A percentile compares a stretch with the other conserved stretches of the same genome.
Conservation (phyloP, 2,329 filamentous ascomycete species). For the Xylariaceae sp. region DNA sequence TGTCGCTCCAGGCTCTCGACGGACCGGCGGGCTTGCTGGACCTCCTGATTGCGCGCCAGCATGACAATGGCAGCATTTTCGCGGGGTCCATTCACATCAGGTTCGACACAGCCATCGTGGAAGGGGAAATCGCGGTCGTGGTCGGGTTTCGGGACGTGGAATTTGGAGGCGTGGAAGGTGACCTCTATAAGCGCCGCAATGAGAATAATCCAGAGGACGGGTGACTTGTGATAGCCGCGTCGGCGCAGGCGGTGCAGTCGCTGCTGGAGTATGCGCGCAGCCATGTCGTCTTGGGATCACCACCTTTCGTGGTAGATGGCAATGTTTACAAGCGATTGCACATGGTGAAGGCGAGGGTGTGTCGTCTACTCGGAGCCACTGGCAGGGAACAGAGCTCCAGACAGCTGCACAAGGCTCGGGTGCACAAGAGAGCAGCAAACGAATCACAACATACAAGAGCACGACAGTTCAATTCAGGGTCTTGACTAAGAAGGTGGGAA, state of each 20-base stretch:
- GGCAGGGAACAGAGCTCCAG: no score
- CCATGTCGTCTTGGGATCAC: constrained; percentile 14
- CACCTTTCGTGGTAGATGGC: constrained; percentile 1
- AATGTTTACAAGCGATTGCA: background rate
- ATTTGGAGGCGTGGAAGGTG: constrained; percentile 19
- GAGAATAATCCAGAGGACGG: constrained; percentile 26
- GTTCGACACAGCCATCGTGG: constrained; percentile 26
- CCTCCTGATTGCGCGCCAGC: constrained; percentile 45
- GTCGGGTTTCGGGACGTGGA: constrained; percentile 24
- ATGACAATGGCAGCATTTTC: constrained; percentile 47
- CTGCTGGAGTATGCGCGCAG: constrained; percentile 17
- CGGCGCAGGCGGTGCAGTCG: constrained; percentile 24
- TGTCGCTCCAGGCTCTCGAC: constrained; percentile 42
- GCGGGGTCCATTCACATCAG: constrained; percentile 28
- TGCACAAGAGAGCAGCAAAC: no score
- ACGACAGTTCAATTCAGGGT: no score
- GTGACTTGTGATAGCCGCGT: constrained; percentile 26
- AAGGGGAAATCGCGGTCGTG: constrained; percentile 29
- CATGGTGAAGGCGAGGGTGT: no score
- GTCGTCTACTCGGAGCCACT: no score
- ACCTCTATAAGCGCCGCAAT: constrained; percentile 25
- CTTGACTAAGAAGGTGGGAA: no score
- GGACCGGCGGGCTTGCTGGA: constrained; percentile 37
- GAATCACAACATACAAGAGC: no score
- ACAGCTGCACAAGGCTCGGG: no score